Base-by-base conservation (phyloP, 225 moss, liverwort and hornwort species). In the Straminergon stramineum region DNA sequence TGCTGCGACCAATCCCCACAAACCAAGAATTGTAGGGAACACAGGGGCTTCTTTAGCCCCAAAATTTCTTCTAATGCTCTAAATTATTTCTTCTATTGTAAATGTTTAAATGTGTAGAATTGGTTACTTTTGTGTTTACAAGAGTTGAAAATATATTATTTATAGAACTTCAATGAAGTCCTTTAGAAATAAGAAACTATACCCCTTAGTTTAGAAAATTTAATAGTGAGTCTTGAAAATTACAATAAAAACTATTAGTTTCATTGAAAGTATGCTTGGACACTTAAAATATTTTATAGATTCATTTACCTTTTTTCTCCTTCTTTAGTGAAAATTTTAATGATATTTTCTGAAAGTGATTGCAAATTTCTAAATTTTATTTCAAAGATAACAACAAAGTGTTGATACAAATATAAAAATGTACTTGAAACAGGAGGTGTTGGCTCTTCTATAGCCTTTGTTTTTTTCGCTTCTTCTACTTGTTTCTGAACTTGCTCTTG, bases 161-260 rank as follows among this genome's bases (percentile, higher is more conserved):
- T 55, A 22, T 23, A 34, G 22, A 77, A 53, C 13, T 77, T 55
- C 55, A 55, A 53, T 23, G 2, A 10, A 57, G 4, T 7, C 2
- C n/a, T 2, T 16, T 56, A 16, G 0, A 37, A 57, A 57, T n/a
- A 6, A 10, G 0, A 27, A n/a, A n/a, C 4, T 0, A 27, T 17
- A 17, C 1, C 17, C 4, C 26, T n/a, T 37, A 3, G 8, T 55
- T 57, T 7, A 57, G 24, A 79, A 57, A 37, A 27, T 57, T 26
- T 27, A 17, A 27, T 17, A 27, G 5, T 56, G 1, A 26, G 16
- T 34, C 10, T 79, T 56, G 2, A 78, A 35, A n/a, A 79, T 26
- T 16, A 24, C 14, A 15, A n/a, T 26, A n/a, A 79, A 2, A 26
- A 0, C 8, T 53, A 57, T n/a, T 26, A 37, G 4, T 57, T n/a